Percentiles rank a stretch among this genome's conserved stretches.
These are phyloP conservation scores for Xanthoparmelia taractica DNA, from an alignment of 495 filamentous ascomycete genomes.

Conservation along the genomic window DNA sequence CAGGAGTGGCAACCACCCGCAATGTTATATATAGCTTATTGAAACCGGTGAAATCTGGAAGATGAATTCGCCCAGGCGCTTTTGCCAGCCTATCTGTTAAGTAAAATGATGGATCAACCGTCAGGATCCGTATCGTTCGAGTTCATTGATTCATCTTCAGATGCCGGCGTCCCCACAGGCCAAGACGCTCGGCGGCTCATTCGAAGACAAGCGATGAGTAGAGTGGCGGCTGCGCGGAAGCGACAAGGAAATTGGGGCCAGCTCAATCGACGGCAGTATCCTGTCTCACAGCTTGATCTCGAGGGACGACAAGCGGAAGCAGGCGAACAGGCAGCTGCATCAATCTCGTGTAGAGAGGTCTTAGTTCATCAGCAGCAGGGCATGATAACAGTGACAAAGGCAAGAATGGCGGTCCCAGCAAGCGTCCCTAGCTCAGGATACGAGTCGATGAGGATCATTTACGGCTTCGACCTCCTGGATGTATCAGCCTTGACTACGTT, in stretches of 20 bases:
- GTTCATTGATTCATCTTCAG: slow-evolving; percentile 25
- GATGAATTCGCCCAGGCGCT: too few relatives aligned
- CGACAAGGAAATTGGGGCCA: slow-evolving; percentile 28
- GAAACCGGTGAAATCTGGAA: too few relatives aligned
- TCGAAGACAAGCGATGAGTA: slow-evolving; percentile 36
- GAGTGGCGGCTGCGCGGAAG: slow-evolving; percentile 28
- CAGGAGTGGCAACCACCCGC: neutral
- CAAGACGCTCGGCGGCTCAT: slow-evolving; percentile 27
- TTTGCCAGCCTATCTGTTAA: too few relatives aligned
- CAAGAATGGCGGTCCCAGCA: neutral
- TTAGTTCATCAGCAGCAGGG: neutral
- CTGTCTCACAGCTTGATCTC: slow-evolving; percentile 2
- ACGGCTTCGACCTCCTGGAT: slow-evolving; percentile 28
- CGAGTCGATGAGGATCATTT: slow-evolving; percentile 25
- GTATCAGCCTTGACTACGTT: slow-evolving; percentile 27
- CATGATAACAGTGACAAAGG: too few relatives aligned
- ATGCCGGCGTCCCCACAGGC: slow-evolving; percentile 26
- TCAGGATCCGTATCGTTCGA: neutral
- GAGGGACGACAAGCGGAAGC: neutral
- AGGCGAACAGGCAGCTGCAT: neutral
- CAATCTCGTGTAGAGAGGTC: neutral
- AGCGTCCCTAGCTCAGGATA: slow-evolving; percentile 27
- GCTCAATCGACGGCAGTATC: slow-evolving; percentile 31
- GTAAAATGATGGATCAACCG: neutral
- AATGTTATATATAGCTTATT: neutral